Percentiles rank a stretch among this genome's conserved stretches.
These are phyloP conservation scores for Cyberlindnera veronae DNA, from an alignment of 805 yeast species.

Conservation along the genomic window DNA sequence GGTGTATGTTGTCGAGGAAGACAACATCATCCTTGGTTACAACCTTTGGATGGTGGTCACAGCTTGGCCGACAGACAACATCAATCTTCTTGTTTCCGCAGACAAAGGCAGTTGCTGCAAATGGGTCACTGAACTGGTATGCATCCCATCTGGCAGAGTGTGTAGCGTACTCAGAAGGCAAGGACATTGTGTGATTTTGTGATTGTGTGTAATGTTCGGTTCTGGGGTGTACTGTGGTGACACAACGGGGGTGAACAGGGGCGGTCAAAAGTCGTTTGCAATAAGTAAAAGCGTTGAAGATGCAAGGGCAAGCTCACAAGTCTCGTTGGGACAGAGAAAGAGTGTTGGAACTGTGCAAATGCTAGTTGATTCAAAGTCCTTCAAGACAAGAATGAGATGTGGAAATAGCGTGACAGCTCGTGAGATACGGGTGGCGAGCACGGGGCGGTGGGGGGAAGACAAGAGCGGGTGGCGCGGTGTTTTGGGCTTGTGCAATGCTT, in stretches of 20 bases:
- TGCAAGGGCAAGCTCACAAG: too few species aligned
- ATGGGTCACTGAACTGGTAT: conserved; percentile 62
- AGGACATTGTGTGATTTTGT: not conserved
- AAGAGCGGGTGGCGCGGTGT: not conserved
- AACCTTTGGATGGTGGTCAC: conserved; percentile 46
- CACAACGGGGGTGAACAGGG: too few species aligned
- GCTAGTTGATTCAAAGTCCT: not conserved
- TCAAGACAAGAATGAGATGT: not conserved
- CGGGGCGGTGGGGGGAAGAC: not conserved
- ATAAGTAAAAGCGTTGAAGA: too few species aligned
- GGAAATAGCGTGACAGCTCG: not conserved
- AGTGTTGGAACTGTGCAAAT: not conserved
- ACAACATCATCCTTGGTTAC: conserved; percentile 37
- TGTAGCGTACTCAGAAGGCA: conserved; percentile 9
- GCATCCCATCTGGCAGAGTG: conserved; percentile 50
- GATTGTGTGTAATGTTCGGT: not conserved
- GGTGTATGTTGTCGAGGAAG: conserved; percentile 39
- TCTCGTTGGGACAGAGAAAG: too few species aligned
- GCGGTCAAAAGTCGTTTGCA: too few species aligned
- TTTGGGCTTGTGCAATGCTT: not conserved
- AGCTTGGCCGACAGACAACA: conserved; percentile 64
- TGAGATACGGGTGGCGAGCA: conserved; percentile 1
- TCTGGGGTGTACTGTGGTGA: too few species aligned
- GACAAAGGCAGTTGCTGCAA: conserved; percentile 55
- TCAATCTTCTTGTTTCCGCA: conserved; percentile 44